These are phyloP conservation scores for Epicoccum nigrum DNA, from an alignment of 2,329 filamentous ascomycete species.

Conservation along the genomic window DNA sequence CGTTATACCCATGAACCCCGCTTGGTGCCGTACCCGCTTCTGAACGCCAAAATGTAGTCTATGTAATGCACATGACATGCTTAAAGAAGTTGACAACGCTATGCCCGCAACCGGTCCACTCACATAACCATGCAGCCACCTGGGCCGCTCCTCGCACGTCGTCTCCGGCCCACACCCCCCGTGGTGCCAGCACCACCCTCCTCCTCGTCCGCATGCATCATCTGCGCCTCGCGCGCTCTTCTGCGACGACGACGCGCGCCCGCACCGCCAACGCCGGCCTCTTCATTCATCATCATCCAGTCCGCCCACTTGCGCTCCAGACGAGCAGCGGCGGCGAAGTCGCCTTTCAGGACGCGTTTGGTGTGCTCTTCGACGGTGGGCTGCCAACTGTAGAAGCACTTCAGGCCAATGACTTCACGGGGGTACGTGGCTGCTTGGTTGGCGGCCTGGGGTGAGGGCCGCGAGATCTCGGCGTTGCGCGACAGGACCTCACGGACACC, in stretches of 20 bases:
- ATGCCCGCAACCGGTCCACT: conserved; percentile 14
- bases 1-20: too few relatives aligned
- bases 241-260: conserved; percentile 73
- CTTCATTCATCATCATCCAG: conserved; percentile 91
- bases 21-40: too few relatives aligned
- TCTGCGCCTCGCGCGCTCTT: conserved; percentile 79
- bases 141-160: conserved; percentile 55
- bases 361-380: conserved; percentile 93
- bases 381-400: conserved; percentile 95
- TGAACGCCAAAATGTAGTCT: conserved; percentile 6
- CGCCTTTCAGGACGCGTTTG: conserved; percentile 79
- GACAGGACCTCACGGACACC: conserved; percentile 86
- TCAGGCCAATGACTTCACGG: conserved; percentile 80
- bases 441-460: conserved; percentile 47
- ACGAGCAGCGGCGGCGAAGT: conserved; percentile 74
- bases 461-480: conserved; percentile 77
- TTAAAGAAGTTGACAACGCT: background rate
- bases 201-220: conserved; percentile 80
- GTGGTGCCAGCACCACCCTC: conserved; percentile 58
- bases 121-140: conserved; percentile 57
- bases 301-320: conserved; percentile 91
- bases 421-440: conserved; percentile 63
- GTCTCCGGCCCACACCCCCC: conserved; percentile 50
- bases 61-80: background rate
- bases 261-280: conserved; percentile 70